Evolutionary conservation across 2,329 filamentous ascomycete species (phyloP).

Genomic region (Xylariomycetidae sp.): DNA sequence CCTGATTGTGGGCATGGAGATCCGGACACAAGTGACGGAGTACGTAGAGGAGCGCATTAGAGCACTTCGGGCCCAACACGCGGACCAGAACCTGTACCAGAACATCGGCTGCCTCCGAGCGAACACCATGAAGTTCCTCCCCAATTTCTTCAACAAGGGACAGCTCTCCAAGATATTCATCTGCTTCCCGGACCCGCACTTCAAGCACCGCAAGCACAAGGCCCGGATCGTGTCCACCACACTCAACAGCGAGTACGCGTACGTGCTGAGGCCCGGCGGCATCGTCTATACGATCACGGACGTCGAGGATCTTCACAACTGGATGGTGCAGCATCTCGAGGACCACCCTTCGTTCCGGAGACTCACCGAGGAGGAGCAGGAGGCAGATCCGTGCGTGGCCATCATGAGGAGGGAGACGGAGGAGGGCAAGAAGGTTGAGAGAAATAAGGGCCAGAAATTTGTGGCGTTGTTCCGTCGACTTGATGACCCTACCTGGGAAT

Average conservation of each 20-base stretch:
- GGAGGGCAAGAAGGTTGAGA: conserved; percentile 92
- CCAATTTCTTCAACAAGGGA: conserved; percentile 82
- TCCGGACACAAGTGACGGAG: conserved; percentile 82
- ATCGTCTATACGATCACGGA: conserved; percentile 96
- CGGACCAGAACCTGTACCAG: conserved; percentile 57
- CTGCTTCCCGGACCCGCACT: conserved; percentile 97
- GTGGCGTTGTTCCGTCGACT: conserved; percentile 81
- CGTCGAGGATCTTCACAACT: conserved; percentile 86
- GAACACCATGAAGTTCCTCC: conserved; percentile 99
- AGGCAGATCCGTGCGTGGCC: conserved; percentile 64
- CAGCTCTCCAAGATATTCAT: conserved; percentile 92
- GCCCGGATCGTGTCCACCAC: conserved; percentile 87
- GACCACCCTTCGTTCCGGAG: conserved; percentile 75
- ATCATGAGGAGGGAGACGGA: conserved; percentile 84
- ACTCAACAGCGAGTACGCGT: conserved; percentile 90
- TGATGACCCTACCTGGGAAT: conserved; percentile 72
- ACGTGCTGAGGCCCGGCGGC: conserved; percentile 75
- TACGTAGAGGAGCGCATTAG: conserved; percentile 86
- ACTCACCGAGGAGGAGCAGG: conserved; percentile 62
- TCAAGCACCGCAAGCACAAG: conserved; percentile 97
- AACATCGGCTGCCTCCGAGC: conserved; percentile 86
- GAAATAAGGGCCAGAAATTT: conserved; percentile 87
- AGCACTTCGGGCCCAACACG: conserved; percentile 67
- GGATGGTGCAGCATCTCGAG: conserved; percentile 87
- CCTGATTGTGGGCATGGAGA: conserved; percentile 86